Base-by-base conservation (phyloP, 306 rosid genomes). In the Fagus sylvatica region DNA sequence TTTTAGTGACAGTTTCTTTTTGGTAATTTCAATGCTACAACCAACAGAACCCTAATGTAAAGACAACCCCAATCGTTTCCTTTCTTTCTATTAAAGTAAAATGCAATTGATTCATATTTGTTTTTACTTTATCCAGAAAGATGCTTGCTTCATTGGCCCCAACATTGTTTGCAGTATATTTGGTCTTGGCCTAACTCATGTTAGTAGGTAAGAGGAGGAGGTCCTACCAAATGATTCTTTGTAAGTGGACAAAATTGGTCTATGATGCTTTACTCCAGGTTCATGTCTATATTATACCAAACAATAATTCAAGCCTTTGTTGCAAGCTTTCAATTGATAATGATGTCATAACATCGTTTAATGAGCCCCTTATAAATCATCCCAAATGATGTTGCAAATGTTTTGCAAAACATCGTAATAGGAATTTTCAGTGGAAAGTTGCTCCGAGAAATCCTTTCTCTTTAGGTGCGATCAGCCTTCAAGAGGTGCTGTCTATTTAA, bases 271-370 rank as follows among this genome's bases (percentile, higher is more conserved):
- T 74, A 16, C 72, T 48, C 64, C 79, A 69, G 76, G 65, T 60
- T 75, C 65, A 69, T 75, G 84, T 80, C 76, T 69, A 33, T 53
- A 7, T 80, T 60, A 78, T 74, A 60, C 80, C 69, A 59, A 80
- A 74, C 84, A 74, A 42, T 37, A 70, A 4, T 67, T 57, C 71
- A 74, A 74, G 76, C 72, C 19, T 59, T 56, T 57, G 56, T 1
- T 42, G 53, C 54, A 43, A 16, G 53, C 75, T 53, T 80, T 65
- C 42, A 74, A 68, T 68, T 46, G 28, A 30, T 54, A 74, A 54
- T 65, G 34, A 68, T 65, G 30, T 7, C 19, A 43, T 3, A 1
- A 7, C 71, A 37, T 39, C 71, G 48, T 39, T 65, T 16, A 7
- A 5, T n/a, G 71, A 39, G 71, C 71, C 71, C 71, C 30, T 36